These are phyloP conservation scores for Licmophora abbreviata DNA, from an alignment of 108 stramenopile species.

Conservation along the genomic window DNA sequence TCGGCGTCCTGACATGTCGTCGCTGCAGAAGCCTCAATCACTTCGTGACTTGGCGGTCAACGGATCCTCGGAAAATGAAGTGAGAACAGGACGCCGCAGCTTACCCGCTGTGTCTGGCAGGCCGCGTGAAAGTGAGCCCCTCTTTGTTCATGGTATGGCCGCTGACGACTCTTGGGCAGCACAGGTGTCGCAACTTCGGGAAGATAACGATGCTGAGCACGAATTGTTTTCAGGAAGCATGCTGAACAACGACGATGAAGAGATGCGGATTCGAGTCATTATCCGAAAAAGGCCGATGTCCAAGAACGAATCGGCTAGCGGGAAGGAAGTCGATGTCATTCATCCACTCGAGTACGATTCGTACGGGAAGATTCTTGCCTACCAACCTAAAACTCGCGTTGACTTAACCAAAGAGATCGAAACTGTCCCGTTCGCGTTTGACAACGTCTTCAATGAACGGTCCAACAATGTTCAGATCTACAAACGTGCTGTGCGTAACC, in stretches of 20 bases:
- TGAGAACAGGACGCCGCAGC: too few species aligned
- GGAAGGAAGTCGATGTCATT: conserved; percentile 76
- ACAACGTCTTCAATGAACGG: conserved; percentile 86
- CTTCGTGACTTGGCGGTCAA: background rate
- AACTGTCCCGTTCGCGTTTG: conserved; percentile 88
- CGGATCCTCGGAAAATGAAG: too few species aligned
- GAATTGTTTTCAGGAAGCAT: conserved; percentile 24
- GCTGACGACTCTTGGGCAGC: conserved; percentile 55
- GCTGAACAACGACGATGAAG: conserved; percentile 38
- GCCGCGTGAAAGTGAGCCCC: conserved; percentile 4
- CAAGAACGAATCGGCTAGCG: conserved; percentile 37
- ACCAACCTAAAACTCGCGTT: conserved; percentile 93
- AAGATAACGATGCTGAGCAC: conserved; percentile 47
- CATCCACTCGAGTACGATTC: conserved; percentile 63
- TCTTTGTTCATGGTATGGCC: conserved; percentile 33
- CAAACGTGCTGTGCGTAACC: conserved; percentile 56
- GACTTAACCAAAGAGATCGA: conserved; percentile 97
- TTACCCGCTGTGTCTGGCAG: too few species aligned
- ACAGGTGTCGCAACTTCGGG: conserved; percentile 45
- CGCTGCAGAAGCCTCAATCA: background rate
- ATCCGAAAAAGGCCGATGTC: conserved; percentile 86
- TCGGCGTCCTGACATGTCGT: background rate
- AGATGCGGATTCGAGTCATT: conserved; percentile 83
- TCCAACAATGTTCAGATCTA: conserved; percentile 77
- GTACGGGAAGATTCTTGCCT: conserved; percentile 80